Percentiles rank a stretch among this genome's conserved stretches.
Evolutionary conservation across 2,329 filamentous ascomycete genomes (phyloP).

Genomic region (Bipolaris bicolor): DNA sequence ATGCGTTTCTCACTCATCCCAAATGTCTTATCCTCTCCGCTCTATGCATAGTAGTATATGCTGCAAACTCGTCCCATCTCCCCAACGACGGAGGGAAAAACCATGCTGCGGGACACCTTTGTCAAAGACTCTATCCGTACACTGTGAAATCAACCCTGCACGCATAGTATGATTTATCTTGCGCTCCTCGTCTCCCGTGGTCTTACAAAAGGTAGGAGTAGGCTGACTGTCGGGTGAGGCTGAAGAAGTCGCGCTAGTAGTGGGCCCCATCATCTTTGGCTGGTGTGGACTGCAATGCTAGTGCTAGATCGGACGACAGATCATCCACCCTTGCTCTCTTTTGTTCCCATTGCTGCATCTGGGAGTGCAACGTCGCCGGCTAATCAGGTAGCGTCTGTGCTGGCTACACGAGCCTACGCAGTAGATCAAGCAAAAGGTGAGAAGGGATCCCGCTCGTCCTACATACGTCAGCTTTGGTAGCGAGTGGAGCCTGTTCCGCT

Average conservation of each 20-base stretch:
- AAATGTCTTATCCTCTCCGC: no score
- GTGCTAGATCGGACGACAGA: background rate
- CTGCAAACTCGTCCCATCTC: no score
- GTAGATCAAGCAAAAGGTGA: background rate
- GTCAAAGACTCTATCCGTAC: no score
- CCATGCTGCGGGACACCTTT: no score
- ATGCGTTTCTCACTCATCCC: no score
- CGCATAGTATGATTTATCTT: no score
- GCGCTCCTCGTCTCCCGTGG: no score
- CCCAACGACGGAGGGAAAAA: no score
- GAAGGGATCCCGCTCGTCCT: conserved; percentile 5
- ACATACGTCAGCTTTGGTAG: conserved; percentile 30
- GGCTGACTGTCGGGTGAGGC: conserved; percentile 11
- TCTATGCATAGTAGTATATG: no score
- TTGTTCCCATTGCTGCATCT: background rate
- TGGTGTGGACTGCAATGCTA: background rate
- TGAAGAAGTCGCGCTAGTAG: conserved; percentile 9
- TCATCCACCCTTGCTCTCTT: background rate
- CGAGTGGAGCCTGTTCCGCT: conserved; percentile 30
- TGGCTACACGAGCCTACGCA: conserved; percentile 1
- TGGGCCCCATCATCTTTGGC: background rate
- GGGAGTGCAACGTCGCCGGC: background rate
- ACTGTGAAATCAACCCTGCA: no score
- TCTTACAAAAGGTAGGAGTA: no score
- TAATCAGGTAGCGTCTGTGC: background rate